Evolutionary conservation across 176 grass and related monocot genomes (phyloP).

Genomic region (Oryza meridionalis): DNA sequence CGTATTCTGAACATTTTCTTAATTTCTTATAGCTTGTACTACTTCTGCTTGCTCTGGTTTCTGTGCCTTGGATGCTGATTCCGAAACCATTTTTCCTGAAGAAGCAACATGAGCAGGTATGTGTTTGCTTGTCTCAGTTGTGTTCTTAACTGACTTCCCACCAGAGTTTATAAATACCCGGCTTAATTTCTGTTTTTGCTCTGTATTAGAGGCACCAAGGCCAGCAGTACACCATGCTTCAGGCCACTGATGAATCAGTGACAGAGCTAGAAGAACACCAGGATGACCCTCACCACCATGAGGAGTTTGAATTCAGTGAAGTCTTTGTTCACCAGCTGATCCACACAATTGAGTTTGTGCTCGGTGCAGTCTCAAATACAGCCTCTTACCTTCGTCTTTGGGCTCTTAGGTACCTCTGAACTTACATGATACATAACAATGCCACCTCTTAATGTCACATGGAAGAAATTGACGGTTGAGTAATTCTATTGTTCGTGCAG

Average conservation of each 20-base stretch:
- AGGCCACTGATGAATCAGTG: slow-evolving; percentile 65
- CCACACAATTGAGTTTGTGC: slow-evolving; percentile 98
- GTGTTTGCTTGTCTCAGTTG: not conserved
- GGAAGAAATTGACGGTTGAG: not conserved
- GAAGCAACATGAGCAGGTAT: slow-evolving; percentile 81
- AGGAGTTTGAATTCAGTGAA: slow-evolving; percentile 93
- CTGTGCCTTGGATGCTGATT: slow-evolving; percentile 98
- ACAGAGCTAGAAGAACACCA: slow-evolving; percentile 62
- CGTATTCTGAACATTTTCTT: slow-evolving; percentile 10
- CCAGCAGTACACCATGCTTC: slow-evolving; percentile 63
- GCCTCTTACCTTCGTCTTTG: slow-evolving; percentile 97
- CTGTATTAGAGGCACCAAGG: slow-evolving; percentile 74
- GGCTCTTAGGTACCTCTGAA: slow-evolving; percentile 80
- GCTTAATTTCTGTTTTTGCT: slow-evolving; percentile 26
- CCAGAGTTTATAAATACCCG: not conserved
- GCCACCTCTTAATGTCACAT: not conserved
- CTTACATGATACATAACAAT: not conserved
- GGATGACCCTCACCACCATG: slow-evolving; percentile 48
- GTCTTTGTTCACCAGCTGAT: slow-evolving; percentile 94
- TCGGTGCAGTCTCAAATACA: slow-evolving; percentile 94
- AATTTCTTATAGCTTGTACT: slow-evolving; percentile 59
- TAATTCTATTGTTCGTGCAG: slow-evolving; percentile 40
- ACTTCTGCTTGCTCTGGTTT: slow-evolving; percentile 82
- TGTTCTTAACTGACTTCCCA: not conserved
- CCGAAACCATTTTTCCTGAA: slow-evolving; percentile 83